Conservation (phyloP, 306 rosid species). For the Begonia peltatifolia region DNA sequence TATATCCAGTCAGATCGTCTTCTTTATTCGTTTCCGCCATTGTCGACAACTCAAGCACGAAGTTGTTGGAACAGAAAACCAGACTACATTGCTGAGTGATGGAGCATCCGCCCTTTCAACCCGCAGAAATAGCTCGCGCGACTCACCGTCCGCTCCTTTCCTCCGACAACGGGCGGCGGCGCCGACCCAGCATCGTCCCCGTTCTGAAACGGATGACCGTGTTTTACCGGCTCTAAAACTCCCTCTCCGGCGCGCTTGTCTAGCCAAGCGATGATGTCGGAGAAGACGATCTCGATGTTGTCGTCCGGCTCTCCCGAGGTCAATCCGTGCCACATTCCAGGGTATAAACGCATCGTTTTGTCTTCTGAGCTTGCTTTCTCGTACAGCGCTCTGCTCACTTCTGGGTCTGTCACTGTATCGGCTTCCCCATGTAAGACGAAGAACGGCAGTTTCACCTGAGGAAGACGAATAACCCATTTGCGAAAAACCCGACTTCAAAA, state of each 20-base stretch:
- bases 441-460: conserved; percentile 60
- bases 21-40: too few relatives aligned
- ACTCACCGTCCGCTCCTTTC: neutral
- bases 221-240: neutral
- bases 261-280: conserved; percentile 58
- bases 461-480: neutral
- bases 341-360: conserved; percentile 60
- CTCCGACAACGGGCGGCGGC: too few relatives aligned
- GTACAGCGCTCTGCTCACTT: conserved; percentile 68
- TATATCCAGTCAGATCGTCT: too few relatives aligned
- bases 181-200: too few relatives aligned
- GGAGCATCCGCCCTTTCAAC: conserved; percentile 24
- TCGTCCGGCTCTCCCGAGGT: conserved; percentile 79
- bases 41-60: too few relatives aligned
- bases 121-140: conserved; percentile 33
- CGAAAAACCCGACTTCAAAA: neutral
- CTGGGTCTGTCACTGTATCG: conserved; percentile 92
- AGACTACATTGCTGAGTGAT: conserved; percentile 27
- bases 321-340: conserved; percentile 87
- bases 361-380: conserved; percentile 55
- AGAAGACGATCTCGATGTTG: conserved; percentile 50
- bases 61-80: too few relatives aligned
- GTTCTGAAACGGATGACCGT: too few relatives aligned
- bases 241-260: conserved; percentile 21
- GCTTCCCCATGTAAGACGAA: conserved; percentile 74